Conservation (phyloP, 768 basidiomycete genomes). For the Chalciporus pseudorubinellus region DNA sequence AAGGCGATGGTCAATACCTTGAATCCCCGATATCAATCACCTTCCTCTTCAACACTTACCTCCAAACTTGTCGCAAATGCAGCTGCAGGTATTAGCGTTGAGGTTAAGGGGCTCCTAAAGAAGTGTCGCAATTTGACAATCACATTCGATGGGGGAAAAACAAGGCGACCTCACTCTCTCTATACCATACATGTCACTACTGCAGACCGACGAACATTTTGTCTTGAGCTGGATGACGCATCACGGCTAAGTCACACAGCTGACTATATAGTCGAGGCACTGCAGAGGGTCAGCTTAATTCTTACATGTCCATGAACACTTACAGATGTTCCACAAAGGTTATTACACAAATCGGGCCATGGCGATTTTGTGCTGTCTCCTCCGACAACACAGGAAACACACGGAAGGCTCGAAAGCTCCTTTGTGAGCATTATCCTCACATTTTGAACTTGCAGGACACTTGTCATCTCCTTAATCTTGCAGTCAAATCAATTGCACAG, state of each 20-base stretch:
- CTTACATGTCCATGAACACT: slow-evolving; percentile 7
- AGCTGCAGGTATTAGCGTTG: slow-evolving; percentile 10
- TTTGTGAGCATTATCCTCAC: slow-evolving; percentile 16
- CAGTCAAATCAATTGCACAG: slow-evolving; percentile 23
- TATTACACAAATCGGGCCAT: slow-evolving; percentile 11
- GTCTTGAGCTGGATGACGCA: slow-evolving; percentile 14
- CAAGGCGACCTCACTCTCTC: slow-evolving; percentile 6
- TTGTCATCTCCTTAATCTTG: slow-evolving; percentile 31
- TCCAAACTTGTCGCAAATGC: slow-evolving; percentile 16
- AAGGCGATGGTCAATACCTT: slow-evolving; percentile 1
- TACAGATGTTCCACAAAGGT: slow-evolving; percentile 4
- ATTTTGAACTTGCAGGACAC: slow-evolving; percentile 32
- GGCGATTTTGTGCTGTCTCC: slow-evolving; percentile 9
- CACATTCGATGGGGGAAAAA: slow-evolving; percentile 22
- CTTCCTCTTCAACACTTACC: slow-evolving; percentile 4
- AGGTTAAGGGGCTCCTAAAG: neutral
- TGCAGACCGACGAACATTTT: neutral
- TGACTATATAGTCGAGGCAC: slow-evolving; percentile 23
- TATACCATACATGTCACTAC: slow-evolving; percentile 22
- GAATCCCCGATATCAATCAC: slow-evolving; percentile 1
- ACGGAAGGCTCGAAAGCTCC: slow-evolving; percentile 10
- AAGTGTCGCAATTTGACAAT: slow-evolving; percentile 13
- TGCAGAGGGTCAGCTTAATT: slow-evolving; percentile 6
- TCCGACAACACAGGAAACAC: slow-evolving; percentile 28
- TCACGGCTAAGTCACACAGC: slow-evolving; percentile 28